Percentiles rank a stretch among this genome's conserved stretches.
phyloP scores from a whole-genome alignment of 495 filamentous ascomycete genomes.

The Penicillium paradoxum region DNA sequence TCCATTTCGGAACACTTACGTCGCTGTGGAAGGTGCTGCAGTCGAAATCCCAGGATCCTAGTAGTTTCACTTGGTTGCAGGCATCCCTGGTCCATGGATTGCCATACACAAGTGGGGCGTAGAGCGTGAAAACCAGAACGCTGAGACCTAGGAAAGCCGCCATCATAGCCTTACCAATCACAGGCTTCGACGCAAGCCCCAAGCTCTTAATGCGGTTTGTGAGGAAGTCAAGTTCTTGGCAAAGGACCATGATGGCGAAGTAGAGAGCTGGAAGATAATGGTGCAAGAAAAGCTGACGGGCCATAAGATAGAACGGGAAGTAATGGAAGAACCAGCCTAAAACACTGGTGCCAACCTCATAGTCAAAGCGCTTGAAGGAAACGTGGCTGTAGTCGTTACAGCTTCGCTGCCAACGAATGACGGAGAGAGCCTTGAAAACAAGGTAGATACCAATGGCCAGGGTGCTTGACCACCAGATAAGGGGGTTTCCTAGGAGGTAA shows the following conservation, averaged over 20 bases:
- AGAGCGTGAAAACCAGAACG: slow-evolving; percentile 73
- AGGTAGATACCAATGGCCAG: slow-evolving; percentile 73
- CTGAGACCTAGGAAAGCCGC: slow-evolving; percentile 65
- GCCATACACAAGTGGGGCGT: slow-evolving; percentile 85
- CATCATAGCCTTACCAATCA: slow-evolving; percentile 66
- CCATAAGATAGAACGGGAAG: slow-evolving; percentile 97
- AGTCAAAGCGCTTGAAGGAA: slow-evolving; percentile 93
- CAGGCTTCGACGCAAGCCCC: slow-evolving; percentile 64
- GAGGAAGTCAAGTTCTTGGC: slow-evolving; percentile 82
- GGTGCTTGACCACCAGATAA: slow-evolving; percentile 92
- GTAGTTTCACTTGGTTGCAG: slow-evolving; percentile 82
- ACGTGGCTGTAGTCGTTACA: slow-evolving; percentile 77
- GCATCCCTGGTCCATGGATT: slow-evolving; percentile 86
- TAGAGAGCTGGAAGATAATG: slow-evolving; percentile 96
- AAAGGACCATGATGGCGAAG: slow-evolving; percentile 84
- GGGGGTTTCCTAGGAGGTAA: slow-evolving; percentile 91
- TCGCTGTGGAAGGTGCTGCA: slow-evolving; percentile 86
- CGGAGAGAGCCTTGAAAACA: slow-evolving; percentile 77
- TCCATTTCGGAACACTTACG: slow-evolving; percentile 58
- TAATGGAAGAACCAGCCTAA: slow-evolving; percentile 96
- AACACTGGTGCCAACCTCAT: slow-evolving; percentile 85
- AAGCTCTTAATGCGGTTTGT: slow-evolving; percentile 61
- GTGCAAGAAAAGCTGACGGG: slow-evolving; percentile 93
- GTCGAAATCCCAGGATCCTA: slow-evolving; percentile 92
- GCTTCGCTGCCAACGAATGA: slow-evolving; percentile 91